A percentile compares a stretch with the other conserved stretches of the same genome.
phyloP scores from a whole-genome alignment of 2,329 filamentous ascomycete genomes.

The Rhynchosporium agropyri region DNA sequence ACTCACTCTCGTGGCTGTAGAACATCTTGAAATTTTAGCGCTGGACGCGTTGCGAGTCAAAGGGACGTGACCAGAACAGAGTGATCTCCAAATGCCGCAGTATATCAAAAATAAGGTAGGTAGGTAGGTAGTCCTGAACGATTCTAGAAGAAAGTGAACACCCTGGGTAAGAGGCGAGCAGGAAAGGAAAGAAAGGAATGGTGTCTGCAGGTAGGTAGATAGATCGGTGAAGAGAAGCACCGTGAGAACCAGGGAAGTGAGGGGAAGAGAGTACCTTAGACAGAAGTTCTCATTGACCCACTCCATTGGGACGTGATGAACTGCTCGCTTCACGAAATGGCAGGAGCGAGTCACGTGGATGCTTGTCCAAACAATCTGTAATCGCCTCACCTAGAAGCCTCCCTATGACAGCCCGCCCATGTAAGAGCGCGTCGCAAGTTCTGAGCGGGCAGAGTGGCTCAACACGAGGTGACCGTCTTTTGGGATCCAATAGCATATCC shows the following conservation, averaged over 20 bases:
- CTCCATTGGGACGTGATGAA: background rate
- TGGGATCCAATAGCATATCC: background rate
- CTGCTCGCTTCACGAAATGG: background rate
- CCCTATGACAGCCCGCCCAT: too few species aligned
- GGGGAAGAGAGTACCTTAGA: too few species aligned
- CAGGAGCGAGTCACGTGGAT: constrained; percentile 5
- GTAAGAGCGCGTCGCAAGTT: too few species aligned
- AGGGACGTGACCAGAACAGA: background rate
- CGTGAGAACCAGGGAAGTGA: too few species aligned
- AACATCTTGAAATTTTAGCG: constrained; percentile 65
- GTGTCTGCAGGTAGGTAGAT: background rate
- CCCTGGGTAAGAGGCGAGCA: background rate
- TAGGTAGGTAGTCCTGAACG: too few species aligned
- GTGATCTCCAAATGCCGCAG: too few species aligned
- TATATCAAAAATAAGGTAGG: too few species aligned
- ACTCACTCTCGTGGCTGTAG: constrained; percentile 89
- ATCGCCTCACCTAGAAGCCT: background rate
- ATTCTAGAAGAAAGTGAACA: too few species aligned
- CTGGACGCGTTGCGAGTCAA: constrained; percentile 7
- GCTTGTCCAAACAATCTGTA: background rate
- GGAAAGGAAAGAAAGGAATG: background rate
- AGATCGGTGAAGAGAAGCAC: too few species aligned
- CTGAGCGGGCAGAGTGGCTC: too few species aligned
- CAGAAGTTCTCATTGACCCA: background rate
- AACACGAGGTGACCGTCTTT: too few species aligned